phyloP scores from a whole-genome alignment of 768 basidiomycete species.

The Clathrus columnatus region DNA sequence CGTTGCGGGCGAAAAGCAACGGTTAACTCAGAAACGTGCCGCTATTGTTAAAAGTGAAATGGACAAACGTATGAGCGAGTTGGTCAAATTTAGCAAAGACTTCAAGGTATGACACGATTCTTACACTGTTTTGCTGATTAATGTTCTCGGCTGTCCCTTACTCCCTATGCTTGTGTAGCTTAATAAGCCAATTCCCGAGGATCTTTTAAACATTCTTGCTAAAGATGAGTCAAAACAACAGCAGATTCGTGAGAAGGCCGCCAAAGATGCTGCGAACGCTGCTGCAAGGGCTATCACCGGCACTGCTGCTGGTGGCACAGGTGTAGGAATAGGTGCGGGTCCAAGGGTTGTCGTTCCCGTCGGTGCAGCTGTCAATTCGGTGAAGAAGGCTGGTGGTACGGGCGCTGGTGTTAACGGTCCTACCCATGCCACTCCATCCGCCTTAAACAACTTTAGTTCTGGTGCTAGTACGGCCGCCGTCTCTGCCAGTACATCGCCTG shows the following conservation, averaged over 20 bases:
- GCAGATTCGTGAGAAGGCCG: slow-evolving; percentile 70
- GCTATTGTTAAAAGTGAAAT: slow-evolving; percentile 85
- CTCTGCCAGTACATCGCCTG: slow-evolving; percentile 14
- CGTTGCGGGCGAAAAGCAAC: slow-evolving; percentile 84
- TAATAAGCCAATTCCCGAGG: slow-evolving; percentile 91
- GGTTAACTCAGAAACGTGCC: slow-evolving; percentile 84
- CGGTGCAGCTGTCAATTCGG: neutral
- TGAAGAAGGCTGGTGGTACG: neutral
- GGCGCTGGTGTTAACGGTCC: too few relatives aligned
- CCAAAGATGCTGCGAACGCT: slow-evolving; percentile 53
- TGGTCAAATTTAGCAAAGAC: slow-evolving; percentile 84
- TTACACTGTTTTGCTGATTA: neutral
- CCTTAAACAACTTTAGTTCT: neutral
- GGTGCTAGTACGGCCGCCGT: neutral
- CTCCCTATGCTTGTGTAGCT: slow-evolving; percentile 45
- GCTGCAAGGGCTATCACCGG: slow-evolving; percentile 64
- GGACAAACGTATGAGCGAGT: slow-evolving; percentile 88
- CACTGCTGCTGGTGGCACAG: slow-evolving; percentile 11
- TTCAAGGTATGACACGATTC: slow-evolving; percentile 67
- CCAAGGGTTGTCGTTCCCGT: neutral
- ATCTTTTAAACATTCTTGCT: slow-evolving; percentile 84
- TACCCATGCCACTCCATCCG: neutral
- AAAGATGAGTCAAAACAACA: slow-evolving; percentile 91
- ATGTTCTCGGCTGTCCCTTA: neutral
- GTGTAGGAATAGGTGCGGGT: neutral